These are phyloP conservation scores for Penicillium simplicissimum DNA, from an alignment of 495 filamentous ascomycete genomes.

Conservation along the genomic window DNA sequence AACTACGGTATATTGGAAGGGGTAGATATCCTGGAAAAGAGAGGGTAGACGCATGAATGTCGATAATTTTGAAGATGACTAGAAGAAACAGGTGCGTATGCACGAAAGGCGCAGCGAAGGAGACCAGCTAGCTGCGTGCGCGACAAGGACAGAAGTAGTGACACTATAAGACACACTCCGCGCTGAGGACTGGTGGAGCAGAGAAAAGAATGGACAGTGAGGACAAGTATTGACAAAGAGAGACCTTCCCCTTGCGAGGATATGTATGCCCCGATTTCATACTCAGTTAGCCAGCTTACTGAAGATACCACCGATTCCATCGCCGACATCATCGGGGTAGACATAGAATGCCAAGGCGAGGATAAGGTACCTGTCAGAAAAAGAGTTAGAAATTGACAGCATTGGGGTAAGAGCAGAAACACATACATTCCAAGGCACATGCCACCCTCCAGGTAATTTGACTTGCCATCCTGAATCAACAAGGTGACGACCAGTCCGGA, in stretches of 20 bases:
- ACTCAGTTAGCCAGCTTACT: conserved; percentile 19
- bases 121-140: conserved; percentile 6
- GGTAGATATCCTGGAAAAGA: not conserved
- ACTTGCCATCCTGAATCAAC: conserved; percentile 90
- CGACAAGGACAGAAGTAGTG: not conserved
- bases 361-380: conserved; percentile 63
- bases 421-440: conserved; percentile 80
- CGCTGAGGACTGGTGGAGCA: not conserved
- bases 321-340: conserved; percentile 65
- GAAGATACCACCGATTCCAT: conserved; percentile 15
- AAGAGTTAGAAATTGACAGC: not conserved
- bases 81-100: not conserved
- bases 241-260: not conserved
- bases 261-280: conserved; percentile 7
- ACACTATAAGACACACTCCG: not conserved
- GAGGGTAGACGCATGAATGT: conserved; percentile 2
- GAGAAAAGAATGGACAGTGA: not conserved
- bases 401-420: conserved; percentile 3
- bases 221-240: not conserved
- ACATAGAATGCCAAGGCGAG: conserved; percentile 89
- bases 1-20: not conserved
- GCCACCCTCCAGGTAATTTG: conserved; percentile 91
- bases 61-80: not conserved
- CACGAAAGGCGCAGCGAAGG: not conserved
- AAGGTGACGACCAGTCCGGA: conserved; percentile 89